Percentiles rank a stretch among this genome's conserved stretches.
Evolutionary conservation across 345 rosid species (phyloP).

Genomic region (Populus deltoides): DNA sequence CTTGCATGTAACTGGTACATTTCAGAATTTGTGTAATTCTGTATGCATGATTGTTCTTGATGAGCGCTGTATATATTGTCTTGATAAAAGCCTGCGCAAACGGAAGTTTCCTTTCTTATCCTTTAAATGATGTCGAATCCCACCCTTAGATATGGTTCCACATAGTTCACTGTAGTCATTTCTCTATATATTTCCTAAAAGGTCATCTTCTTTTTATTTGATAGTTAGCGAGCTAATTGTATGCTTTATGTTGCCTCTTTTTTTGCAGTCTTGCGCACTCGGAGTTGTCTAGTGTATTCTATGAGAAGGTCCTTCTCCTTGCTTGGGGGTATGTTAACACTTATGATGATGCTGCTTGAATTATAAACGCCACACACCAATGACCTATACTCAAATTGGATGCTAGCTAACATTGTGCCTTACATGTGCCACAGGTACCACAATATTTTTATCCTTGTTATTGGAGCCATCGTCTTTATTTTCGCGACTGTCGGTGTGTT

Average conservation of each 20-base stretch:
- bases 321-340: conserved; percentile 71
- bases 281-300: conserved; percentile 86
- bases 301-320: conserved; percentile 89
- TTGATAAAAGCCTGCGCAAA: not conserved
- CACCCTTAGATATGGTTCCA: not conserved
- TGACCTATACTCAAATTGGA: not conserved
- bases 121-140: not conserved
- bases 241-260: not conserved
- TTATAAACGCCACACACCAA: not conserved
- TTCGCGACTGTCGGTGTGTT: conserved; percentile 87
- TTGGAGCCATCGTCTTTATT: conserved; percentile 68
- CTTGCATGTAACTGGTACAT: not conserved
- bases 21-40: not conserved
- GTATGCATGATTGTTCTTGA: not conserved
- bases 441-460: conserved; percentile 58
- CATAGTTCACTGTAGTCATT: not conserved
- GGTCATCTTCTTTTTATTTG: not conserved
- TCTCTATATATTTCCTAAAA: not conserved
- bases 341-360: not conserved
- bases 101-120: not conserved
- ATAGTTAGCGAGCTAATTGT: conserved; percentile 4
- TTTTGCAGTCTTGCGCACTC: conserved; percentile 89
- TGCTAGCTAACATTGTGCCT: conserved; percentile 6
- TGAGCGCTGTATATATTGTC: not conserved
- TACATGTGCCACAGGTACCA: conserved; percentile 50